Percentiles rank a stretch among this genome's conserved stretches.
phyloP scores from a whole-genome alignment of 2,329 filamentous ascomycete genomes.

The Verticillium nubilum region DNA sequence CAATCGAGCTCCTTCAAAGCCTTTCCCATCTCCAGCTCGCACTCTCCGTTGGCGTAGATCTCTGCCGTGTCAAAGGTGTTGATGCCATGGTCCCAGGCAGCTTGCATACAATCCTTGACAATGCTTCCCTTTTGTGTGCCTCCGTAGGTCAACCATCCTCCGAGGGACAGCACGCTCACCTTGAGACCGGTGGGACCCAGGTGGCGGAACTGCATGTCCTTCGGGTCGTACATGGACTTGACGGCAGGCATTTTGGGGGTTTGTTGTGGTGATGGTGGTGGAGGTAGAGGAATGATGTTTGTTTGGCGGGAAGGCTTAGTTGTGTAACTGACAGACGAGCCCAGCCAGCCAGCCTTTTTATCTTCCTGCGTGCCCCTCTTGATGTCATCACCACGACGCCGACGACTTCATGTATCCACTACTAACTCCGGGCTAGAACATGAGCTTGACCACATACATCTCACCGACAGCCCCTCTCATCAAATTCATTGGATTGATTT shows the following conservation, averaged over 20 bases:
- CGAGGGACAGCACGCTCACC: conserved; percentile 61
- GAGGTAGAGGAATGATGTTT: not conserved
- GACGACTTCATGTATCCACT: not conserved
- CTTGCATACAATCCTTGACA: conserved; percentile 56
- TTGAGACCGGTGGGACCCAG: conserved; percentile 53
- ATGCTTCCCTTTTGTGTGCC: conserved; percentile 58
- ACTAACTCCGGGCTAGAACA: not conserved
- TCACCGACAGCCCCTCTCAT: not conserved
- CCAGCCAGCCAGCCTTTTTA: not conserved
- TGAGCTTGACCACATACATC: not conserved
- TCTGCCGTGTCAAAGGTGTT: conserved; percentile 62
- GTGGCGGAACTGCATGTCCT: conserved; percentile 38
- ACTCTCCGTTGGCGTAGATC: conserved; percentile 53
- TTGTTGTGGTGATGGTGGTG: not conserved
- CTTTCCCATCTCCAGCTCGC: conserved; percentile 58
- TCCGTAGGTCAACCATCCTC: conserved; percentile 62
- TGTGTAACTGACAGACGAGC: not conserved
- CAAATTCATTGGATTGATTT: not conserved
- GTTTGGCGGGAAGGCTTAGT: not conserved
- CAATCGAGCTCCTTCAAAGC: conserved; percentile 55
- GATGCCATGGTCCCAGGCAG: conserved; percentile 53
- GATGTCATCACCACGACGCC: not conserved
- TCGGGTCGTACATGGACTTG: conserved; percentile 11
- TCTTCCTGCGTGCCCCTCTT: not conserved
- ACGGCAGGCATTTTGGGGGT: not conserved